These are phyloP conservation scores for Arabidopsis suecica DNA, from an alignment of 345 rosid genomes.

Conservation along the genomic window DNA sequence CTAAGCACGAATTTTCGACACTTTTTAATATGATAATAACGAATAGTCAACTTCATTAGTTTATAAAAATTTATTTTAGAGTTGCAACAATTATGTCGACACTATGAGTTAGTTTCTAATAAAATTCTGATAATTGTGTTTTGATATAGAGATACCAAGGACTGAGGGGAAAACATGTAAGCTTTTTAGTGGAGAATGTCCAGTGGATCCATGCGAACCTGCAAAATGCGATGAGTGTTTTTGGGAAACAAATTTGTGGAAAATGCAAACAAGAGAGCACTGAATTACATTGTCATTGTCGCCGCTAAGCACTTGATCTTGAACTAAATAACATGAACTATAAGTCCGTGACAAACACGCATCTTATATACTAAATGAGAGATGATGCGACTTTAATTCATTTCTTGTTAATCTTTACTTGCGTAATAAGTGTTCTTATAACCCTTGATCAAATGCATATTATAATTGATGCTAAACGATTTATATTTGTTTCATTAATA, in stretches of 20 bases:
- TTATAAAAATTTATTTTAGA: too few species aligned
- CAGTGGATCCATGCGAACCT: background rate
- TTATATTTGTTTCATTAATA: too few species aligned
- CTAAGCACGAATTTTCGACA: too few species aligned
- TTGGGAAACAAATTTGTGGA: background rate
- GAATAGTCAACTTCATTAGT: too few species aligned
- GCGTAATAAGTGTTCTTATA: too few species aligned
- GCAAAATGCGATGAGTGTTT: background rate
- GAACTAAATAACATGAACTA: background rate
- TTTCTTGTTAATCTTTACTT: background rate
- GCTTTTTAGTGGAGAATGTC: background rate
- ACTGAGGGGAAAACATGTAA: slow-evolving; percentile 6
- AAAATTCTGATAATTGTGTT: background rate
- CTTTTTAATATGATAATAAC: too few species aligned
- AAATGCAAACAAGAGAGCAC: background rate
- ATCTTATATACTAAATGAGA: background rate
- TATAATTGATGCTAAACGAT: too few species aligned
- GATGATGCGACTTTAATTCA: background rate
- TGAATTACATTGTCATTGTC: background rate
- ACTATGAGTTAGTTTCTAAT: too few species aligned
- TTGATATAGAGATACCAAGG: background rate
- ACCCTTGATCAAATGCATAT: too few species aligned
- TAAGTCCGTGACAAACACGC: background rate
- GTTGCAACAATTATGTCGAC: too few species aligned
- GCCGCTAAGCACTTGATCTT: slow-evolving; percentile 6